phyloP scores from a whole-genome alignment of 2,329 filamentous ascomycete genomes.

The Neocatenulostroma microsporum region DNA sequence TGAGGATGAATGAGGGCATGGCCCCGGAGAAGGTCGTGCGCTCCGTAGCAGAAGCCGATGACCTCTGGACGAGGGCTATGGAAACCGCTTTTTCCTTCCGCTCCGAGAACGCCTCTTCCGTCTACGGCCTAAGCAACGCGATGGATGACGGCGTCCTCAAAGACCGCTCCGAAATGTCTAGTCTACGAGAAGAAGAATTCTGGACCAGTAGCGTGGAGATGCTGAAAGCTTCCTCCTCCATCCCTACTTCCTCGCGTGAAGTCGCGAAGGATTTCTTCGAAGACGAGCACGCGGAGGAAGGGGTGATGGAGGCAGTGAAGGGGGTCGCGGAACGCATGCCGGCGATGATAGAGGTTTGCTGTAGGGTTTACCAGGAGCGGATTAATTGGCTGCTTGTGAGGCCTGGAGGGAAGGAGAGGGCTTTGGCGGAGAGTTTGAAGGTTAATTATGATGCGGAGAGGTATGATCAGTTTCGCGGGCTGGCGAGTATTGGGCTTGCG shows the following conservation, averaged over 20 bases:
- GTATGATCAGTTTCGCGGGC: constrained; percentile 34
- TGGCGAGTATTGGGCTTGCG: constrained; percentile 46
- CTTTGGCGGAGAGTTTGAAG: constrained; percentile 43
- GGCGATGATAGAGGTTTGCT: constrained; percentile 50
- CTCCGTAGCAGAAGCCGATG: constrained; percentile 59
- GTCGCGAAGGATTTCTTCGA: constrained; percentile 35
- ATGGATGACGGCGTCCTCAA: constrained; percentile 43
- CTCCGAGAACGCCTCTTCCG: constrained; percentile 54
- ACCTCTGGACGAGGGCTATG: constrained; percentile 60
- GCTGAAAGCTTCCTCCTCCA: constrained; percentile 30
- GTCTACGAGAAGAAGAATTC: constrained; percentile 65
- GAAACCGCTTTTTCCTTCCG: constrained; percentile 64
- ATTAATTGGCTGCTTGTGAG: constrained; percentile 51
- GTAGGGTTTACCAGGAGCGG: constrained; percentile 53
- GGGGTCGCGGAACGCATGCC: constrained; percentile 44
- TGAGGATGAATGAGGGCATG: constrained; percentile 15
- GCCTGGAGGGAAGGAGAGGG: constrained; percentile 40
- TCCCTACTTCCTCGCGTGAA: constrained; percentile 36
- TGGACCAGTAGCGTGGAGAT: constrained; percentile 67
- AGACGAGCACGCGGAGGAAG: constrained; percentile 8
- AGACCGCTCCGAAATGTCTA: constrained; percentile 52
- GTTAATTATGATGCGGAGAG: constrained; percentile 35
- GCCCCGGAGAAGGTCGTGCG: constrained; percentile 39
- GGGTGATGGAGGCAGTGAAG: constrained; percentile 23
- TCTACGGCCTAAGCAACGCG: constrained; percentile 67